Evolutionary conservation across 306 rosid genomes (phyloP), one percentile per base, ranked within the genome.

Genomic region (Fagus crenata): DNA sequence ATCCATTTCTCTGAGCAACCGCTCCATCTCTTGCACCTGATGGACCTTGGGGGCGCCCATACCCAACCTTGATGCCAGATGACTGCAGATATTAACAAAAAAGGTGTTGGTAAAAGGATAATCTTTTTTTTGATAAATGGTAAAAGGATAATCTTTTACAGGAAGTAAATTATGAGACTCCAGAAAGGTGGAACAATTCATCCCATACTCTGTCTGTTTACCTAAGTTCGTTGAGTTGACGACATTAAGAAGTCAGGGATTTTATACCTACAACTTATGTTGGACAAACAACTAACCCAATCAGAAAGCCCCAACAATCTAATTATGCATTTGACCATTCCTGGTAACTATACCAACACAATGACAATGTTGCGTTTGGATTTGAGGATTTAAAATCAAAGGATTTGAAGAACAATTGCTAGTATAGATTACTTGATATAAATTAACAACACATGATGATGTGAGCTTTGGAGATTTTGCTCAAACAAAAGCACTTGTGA

Each of bases 1-100:
- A 95, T 43, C 87, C 98, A 73, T 91, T 86, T 33, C 87, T 67
- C 65, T 87, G 91, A 74, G 89, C 79, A 69, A 90, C 88, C 7
- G 96, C 17, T 82, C 97, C 97, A 77, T 91, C 97, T 83, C 96
- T 86, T 3, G 83, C 79, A 3, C 96, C 96, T 8, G 97, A 40
- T 51, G 81, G 85, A 42, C 96, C 97, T 83, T 82, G 98, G 35
- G 88, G 67, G 35, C 97, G 93, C 72, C 93, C 97, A 60, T 92
- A 92, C 64, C 97, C 97, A 42, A 90, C 81, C 87, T 89, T 95
- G 87, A 95, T 95, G 69, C 98, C 98, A 67, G 85, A 89, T 63
- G 97, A 84, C 98, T 95, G 91, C 89, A 89, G 65, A 41, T 35
- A 75, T 60, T 36, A 49, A 6, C 49, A 36, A 63, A 67, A 81